Conservation (phyloP, 495 filamentous ascomycete genomes). For the Cenococcum geophilum region DNA sequence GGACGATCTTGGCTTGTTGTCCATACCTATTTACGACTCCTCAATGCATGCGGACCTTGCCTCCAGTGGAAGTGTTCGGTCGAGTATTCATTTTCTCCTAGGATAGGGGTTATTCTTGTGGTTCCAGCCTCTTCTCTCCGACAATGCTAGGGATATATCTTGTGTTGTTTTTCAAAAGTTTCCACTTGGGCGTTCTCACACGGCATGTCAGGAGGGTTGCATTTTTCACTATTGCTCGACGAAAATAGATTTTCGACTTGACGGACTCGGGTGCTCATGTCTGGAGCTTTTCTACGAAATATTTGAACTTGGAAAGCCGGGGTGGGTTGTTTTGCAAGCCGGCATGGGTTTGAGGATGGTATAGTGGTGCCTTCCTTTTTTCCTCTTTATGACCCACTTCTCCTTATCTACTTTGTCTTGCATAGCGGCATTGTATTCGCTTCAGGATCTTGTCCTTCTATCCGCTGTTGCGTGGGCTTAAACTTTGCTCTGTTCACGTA, state of each 20-base stretch:
- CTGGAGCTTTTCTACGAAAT: conserved; percentile 22
- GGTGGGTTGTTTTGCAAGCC: conserved; percentile 10
- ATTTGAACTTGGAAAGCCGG: conserved; percentile 25
- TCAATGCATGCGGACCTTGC: neutral
- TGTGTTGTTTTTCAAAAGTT: conserved; percentile 17
- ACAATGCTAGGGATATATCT: conserved; percentile 3
- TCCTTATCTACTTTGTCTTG: conserved; percentile 12
- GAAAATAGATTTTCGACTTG: conserved; percentile 27
- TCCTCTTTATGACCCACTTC: conserved; percentile 11
- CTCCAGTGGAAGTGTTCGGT: neutral
- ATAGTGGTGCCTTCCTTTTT: conserved; percentile 23
- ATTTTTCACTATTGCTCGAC: conserved; percentile 14
- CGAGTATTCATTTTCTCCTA: neutral
- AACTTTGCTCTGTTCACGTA: conserved; percentile 2
- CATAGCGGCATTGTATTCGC: conserved; percentile 26
- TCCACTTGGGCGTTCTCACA: conserved; percentile 20
- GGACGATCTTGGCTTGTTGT: conserved; percentile 11
- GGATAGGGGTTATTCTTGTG: neutral
- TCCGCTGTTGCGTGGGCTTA: neutral
- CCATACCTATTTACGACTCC: conserved; percentile 14
- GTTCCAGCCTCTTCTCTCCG: conserved; percentile 4
- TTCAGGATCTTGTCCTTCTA: conserved; percentile 3
- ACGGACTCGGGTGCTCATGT: conserved; percentile 14
- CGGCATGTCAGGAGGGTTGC: conserved; percentile 25
- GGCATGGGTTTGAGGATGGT: conserved; percentile 15